Conservation (phyloP, 2,329 filamentous ascomycete genomes). For the Colletotrichum somersetense region DNA sequence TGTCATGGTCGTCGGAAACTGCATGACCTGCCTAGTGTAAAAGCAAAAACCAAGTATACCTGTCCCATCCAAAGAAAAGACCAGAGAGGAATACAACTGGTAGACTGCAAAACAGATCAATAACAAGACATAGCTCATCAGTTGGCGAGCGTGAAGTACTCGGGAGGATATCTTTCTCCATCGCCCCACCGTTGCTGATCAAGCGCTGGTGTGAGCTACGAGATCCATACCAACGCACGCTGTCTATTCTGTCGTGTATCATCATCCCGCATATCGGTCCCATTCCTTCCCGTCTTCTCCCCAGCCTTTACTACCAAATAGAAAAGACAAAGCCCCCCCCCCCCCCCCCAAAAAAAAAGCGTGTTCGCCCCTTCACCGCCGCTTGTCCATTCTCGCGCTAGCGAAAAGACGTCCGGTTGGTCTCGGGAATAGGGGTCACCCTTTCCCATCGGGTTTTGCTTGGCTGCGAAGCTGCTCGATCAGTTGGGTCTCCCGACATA, state of each 20-base stretch:
- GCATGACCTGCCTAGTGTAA: conserved; percentile 2
- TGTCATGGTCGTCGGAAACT: conserved; percentile 24
- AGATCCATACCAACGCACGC: conserved; percentile 30
- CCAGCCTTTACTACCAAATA: neutral
- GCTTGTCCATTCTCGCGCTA: conserved; percentile 21
- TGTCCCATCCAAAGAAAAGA: conserved; percentile 15
- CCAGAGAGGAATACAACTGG: conserved; percentile 1
- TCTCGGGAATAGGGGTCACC: conserved; percentile 30
- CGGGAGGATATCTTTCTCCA: neutral
- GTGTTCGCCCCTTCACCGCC: conserved; percentile 31
- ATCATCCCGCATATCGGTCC: conserved; percentile 36
- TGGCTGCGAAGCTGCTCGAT: conserved; percentile 11
- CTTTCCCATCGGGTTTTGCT: conserved; percentile 20
- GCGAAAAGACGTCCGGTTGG: conserved; percentile 23
- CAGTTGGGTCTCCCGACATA: neutral
- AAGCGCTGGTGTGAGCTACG: conserved; percentile 2
- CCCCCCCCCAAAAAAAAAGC: neutral
- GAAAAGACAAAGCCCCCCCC: neutral
- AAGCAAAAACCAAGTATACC: neutral
- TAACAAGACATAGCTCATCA: conserved; percentile 1
- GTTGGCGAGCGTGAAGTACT: neutral
- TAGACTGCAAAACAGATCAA: neutral
- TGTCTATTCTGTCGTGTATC: conserved; percentile 32
- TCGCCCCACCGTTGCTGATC: neutral
- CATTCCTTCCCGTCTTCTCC: conserved; percentile 9